These are phyloP conservation scores for Eragrostis nindensis DNA, from an alignment of 176 grass and related monocot species.

Conservation along the genomic window DNA sequence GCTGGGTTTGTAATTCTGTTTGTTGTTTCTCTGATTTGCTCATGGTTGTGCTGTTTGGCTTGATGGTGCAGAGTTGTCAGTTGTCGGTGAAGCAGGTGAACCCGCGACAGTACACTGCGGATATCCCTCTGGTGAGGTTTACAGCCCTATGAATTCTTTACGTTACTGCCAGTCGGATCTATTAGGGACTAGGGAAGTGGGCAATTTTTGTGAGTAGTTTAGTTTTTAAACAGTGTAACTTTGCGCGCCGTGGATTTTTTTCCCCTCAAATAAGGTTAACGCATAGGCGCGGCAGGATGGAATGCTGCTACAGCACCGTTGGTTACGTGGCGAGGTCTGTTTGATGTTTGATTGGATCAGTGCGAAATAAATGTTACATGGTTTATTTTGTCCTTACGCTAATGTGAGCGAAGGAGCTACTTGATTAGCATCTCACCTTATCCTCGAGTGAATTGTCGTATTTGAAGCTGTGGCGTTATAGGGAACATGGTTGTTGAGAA, in stretches of 20 bases:
- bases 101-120: conserved; percentile 87
- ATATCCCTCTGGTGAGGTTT: conserved; percentile 78
- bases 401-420: background rate
- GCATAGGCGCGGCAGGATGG: background rate
- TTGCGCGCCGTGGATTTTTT: background rate
- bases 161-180: conserved; percentile 2
- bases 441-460: background rate
- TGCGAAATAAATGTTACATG: no score
- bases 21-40: conserved; percentile 19
- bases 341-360: no score
- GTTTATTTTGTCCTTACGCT: background rate
- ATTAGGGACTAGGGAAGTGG: background rate
- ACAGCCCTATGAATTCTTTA: background rate
- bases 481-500: background rate
- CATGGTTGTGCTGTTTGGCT: background rate
- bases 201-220: background rate
- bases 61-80: conserved; percentile 76
- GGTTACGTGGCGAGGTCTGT: no score
- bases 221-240: background rate
- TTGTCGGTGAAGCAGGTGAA: conserved; percentile 77
- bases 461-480: background rate
- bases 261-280: background rate
- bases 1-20: background rate
- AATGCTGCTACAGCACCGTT: background rate
- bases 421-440: background rate